Conservation (phyloP, 345 rosid species). For the Rhizophora mangle region DNA sequence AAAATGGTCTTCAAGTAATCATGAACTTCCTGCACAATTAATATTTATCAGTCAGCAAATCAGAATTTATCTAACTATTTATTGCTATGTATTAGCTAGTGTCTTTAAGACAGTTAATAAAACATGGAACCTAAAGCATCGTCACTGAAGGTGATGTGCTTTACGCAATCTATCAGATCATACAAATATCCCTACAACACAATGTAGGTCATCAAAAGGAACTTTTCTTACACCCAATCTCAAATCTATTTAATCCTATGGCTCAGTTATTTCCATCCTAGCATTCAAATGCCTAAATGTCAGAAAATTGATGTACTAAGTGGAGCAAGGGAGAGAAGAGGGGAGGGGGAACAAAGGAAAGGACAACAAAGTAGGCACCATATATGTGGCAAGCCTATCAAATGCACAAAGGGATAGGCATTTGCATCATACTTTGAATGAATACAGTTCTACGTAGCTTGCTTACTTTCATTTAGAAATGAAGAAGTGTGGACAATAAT, state of each 20-base stretch:
- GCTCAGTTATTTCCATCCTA: not conserved
- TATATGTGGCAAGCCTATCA: too few species aligned
- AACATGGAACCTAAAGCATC: not conserved
- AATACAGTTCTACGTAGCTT: not conserved
- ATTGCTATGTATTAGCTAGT: not conserved
- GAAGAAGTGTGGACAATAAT: not conserved
- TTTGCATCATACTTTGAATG: not conserved
- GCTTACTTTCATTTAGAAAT: not conserved
- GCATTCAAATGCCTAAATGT: not conserved
- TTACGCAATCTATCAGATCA: too few species aligned
- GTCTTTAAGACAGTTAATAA: not conserved
- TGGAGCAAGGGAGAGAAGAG: too few species aligned
- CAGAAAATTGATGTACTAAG: too few species aligned
- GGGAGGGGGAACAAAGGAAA: too few species aligned
- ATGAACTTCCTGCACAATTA: slow-evolving; percentile 68
- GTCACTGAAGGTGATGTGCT: not conserved
- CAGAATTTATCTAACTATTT: not conserved
- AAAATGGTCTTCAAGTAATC: slow-evolving; percentile 89
- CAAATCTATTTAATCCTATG: not conserved
- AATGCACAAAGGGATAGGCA: too few species aligned
- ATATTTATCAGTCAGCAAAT: not conserved
- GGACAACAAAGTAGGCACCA: too few species aligned
- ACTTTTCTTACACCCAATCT: not conserved
- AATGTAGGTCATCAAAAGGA: too few species aligned
- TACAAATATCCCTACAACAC: too few species aligned